Base-by-base conservation (phyloP, 371 early-diverging fungal genomes). In the Mortierella sp. region DNA sequence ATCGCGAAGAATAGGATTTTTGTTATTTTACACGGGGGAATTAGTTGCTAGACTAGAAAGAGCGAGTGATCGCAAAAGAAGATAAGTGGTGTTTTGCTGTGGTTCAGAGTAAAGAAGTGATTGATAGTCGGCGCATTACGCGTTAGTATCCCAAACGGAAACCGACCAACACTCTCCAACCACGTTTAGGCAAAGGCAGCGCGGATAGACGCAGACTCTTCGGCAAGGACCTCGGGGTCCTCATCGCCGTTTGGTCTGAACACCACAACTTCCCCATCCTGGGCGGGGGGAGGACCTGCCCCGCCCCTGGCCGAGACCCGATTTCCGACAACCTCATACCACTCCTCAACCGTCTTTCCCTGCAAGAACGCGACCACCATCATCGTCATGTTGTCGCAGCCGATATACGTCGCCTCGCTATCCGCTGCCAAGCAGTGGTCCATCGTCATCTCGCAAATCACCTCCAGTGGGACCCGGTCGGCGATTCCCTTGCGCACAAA, bases 341-440 rank as follows among this genome's bases (percentile, higher is more conserved):
- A 97, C 75, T 92, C 90, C 7, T 92, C 91, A 58, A 87, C 80
- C 19, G 93, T 86, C 76, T 88, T 89, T 31, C 95, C 96, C 67
- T 94, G 90, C 75, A 98, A 88, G 43, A 98, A 86, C 1, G 90
- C 99, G 4, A 97, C 93, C 45, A 99, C 94, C 55, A 98, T 86
- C 7, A 98, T 95, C 0, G 98, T 97, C 99, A 99, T 99, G 88
- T 99, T 99, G 85, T 99, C 99, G 86, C 97, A 97, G 19, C 99
- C 99, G 55, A 97, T 90, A 22, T 96, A 97, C 47, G 94, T 93
- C 64, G 93, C 80, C 43, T 94, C 95, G 70, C 90, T 91, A 73
- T 95, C 91, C 29, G 91, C 87, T 19, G 98, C 97, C 66, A 98
- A 88, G 83, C 99, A 98, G 68, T 88, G 85, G 70, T 97, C 96